Evolutionary conservation across 345 rosid species (phyloP).

Genomic region (Acer saccharum): DNA sequence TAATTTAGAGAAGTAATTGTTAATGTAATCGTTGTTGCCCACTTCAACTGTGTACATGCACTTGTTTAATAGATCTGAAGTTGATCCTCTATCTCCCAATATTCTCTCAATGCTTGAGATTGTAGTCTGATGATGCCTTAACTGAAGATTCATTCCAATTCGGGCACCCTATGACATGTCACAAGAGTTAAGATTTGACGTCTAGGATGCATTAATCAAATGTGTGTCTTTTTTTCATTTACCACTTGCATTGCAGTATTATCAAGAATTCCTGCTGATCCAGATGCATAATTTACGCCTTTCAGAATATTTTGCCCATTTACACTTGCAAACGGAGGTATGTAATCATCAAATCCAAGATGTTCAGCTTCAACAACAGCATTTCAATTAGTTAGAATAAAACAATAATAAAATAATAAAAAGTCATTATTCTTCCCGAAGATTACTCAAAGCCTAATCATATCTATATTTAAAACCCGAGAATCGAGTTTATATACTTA

Average conservation of each 20-base stretch:
- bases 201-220: no score
- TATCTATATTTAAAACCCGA: no score
- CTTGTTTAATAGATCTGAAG: not conserved
- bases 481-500: no score
- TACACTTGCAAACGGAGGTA: conserved; percentile 30
- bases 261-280: conserved; percentile 36
- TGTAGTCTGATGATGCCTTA: conserved; percentile 5
- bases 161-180: no score
- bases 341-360: conserved; percentile 25
- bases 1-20: conserved; percentile 10
- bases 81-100: not conserved
- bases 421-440: no score
- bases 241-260: conserved; percentile 14
- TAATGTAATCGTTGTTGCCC: conserved; percentile 22
- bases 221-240: no score
- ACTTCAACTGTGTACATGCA: conserved; percentile 20
- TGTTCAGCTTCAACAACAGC: not conserved
- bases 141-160: not conserved
- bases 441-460: no score
- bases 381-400: no score
- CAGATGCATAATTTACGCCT: conserved; percentile 48
- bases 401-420: not conserved
- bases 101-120: not conserved
- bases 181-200: no score
- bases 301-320: conserved; percentile 2